Base-by-base conservation (phyloP, 805 yeast genomes). In the Ogataea degrootiae region DNA sequence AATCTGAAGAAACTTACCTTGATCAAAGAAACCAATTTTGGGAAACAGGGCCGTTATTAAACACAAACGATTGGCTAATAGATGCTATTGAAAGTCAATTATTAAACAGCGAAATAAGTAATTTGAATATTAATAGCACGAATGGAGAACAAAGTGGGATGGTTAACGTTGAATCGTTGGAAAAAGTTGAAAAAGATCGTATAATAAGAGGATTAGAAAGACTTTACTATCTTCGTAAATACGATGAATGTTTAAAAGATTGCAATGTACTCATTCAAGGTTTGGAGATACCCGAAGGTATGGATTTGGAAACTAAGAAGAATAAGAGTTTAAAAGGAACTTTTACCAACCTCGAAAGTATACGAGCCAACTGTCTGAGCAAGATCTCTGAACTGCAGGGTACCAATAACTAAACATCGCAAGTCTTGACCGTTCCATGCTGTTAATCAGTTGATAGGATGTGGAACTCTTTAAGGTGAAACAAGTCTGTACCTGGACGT, bases 161-260 rank as follows among this genome's bases (percentile, higher is more conserved):
- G 6, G 11, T 26, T 26, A 6, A 26, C 31, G 12, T 26, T 26
- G 31, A 26, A 26, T 43, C 63, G 1, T 59, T 67, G 8, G 59
- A 69, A 16, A 87, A 86, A 54, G 71, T 79, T 2, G 81, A 77
- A 43, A 68, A 88, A 43, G 80, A 75, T 15, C 69, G 69, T 40
- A 58, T 85, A 29, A 71, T 82, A 41, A 79, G 80, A 49, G 79
- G 82, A 9, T 74, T 86, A 33, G 90, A 87, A 53, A 67, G 81
- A 50, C 73, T 81, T 2, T 88, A 83, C 59, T 89, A 69, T 59
- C 56, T 68, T 42, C 69, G 77, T 42, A 66, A 80, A 35, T 88
- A 80, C 56, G 35, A 47, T 0, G 65, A 67, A 43, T 86, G 94
- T 48, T 60, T 79, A 15, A 67, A 70, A 39, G 63, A 74, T 26